Evolutionary conservation across 164 flowering plant species (phyloP), one percentile per base, ranked within the genome.

Genomic region (Vitis rotundifolia): DNA sequence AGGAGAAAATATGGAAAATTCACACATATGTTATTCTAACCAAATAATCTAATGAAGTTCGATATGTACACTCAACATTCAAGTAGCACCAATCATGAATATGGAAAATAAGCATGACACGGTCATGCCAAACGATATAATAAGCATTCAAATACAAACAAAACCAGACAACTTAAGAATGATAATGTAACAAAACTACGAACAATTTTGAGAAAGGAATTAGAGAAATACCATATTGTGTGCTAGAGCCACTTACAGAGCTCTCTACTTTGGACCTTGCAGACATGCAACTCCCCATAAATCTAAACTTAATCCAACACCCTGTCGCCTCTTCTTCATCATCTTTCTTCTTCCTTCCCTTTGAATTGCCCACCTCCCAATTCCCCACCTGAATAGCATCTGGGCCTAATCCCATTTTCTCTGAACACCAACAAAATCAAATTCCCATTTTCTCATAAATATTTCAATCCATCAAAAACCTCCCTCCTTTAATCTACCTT

Each of bases 251-350:
- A 80, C 82, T 85, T 12, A 49, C n/a, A 67, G 86, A 69, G 77
- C 71, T 66, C 50, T 81, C 88, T 9, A 72, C 74, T 74, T 79
- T 79, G 54, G 85, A 12, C 73, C 75, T 76, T 19, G 86, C 61
- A 59, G 84, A 71, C 58, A 79, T 59, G 64, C 88, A 85, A 65
- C 83, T 74, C 15, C 82, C 82, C 3, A 83, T 73, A 66, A 83
- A 79, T 74, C 83, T 75, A 47, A 85, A 81, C 67, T 77, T 85
- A 26, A 79, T 9, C 84, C 88, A 85, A 68, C 88, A 83, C 8
- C 83, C 74, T 0, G 76, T 19, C 56, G 8, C 72, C 55, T 50
- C 79, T 9, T 22, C 63, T 49, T 59, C 71, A 49, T 44, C 70
- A 29, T 68, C 82, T 61, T 73, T 72, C 76, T 78, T 72, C 66